These are phyloP conservation scores for Boletellus sp. DNA, from an alignment of 768 basidiomycete genomes.

Conservation along the genomic window DNA sequence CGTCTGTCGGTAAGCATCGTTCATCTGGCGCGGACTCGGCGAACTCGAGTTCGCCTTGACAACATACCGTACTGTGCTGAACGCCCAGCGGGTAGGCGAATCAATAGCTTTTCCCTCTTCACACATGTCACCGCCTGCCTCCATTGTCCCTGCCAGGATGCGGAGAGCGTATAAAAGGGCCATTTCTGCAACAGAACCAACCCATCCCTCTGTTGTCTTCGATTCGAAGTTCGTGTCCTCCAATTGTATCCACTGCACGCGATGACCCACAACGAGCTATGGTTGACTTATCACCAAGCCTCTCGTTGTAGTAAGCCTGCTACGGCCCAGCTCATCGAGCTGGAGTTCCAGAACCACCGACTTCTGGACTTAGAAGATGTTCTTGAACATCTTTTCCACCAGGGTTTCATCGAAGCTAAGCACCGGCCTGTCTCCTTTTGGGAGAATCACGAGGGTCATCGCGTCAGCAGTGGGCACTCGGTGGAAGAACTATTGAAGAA, in stretches of 20 bases:
- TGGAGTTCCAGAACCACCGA: slow-evolving; percentile 39
- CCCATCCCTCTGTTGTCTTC: not conserved
- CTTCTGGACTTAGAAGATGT: slow-evolving; percentile 47
- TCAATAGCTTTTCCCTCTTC: not conserved
- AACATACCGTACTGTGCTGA: not conserved
- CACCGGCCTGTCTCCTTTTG: slow-evolving; percentile 42
- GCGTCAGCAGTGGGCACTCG: slow-evolving; percentile 33
- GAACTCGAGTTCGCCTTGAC: not conserved
- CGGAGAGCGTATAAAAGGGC: slow-evolving; percentile 9
- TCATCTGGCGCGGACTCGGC: not conserved
- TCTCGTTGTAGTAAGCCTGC: slow-evolving; percentile 40
- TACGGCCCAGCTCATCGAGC: slow-evolving; percentile 47
- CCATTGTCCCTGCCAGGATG: not conserved
- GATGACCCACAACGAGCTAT: slow-evolving; percentile 40
- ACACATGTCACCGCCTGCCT: not conserved
- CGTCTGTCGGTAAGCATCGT: no score
- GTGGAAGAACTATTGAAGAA: slow-evolving; percentile 37
- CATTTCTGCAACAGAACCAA: not conserved
- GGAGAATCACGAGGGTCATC: slow-evolving; percentile 39
- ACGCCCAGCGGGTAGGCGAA: not conserved
- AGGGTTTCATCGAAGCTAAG: slow-evolving; percentile 46
- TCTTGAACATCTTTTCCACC: slow-evolving; percentile 42
- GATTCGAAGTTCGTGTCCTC: not conserved
- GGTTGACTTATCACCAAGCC: slow-evolving; percentile 46
- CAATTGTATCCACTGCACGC: slow-evolving; percentile 1